These are phyloP conservation scores for Wickerhamiella dianesei DNA, from an alignment of 805 yeast species.

Conservation along the genomic window DNA sequence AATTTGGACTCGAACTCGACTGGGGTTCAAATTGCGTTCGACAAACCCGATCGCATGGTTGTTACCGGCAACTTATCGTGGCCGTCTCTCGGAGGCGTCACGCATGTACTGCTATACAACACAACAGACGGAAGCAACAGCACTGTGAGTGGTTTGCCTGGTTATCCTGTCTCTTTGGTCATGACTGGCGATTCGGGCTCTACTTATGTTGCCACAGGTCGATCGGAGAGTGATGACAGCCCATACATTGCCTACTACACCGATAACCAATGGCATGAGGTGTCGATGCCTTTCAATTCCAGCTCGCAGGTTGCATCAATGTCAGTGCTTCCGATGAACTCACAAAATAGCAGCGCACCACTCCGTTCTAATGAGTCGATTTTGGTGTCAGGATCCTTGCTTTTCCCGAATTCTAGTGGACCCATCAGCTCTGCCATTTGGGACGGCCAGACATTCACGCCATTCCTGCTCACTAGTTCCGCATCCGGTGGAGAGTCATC, in stretches of 20 bases:
- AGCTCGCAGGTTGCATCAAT: background rate
- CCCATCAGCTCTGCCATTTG: background rate
- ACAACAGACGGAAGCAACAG: background rate
- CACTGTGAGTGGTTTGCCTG: background rate
- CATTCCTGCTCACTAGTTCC: background rate
- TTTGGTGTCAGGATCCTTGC: background rate
- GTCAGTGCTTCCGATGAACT: background rate
- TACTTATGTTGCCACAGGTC: background rate
- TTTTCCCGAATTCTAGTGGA: background rate
- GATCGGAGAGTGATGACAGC: background rate
- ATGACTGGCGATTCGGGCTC: background rate
- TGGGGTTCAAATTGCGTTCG: background rate
- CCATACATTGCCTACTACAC: background rate
- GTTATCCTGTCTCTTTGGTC: background rate
- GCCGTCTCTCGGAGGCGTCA: background rate
- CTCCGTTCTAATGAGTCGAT: background rate
- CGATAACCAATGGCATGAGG: background rate
- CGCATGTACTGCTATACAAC: background rate
- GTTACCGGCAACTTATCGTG: background rate
- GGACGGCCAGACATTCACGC: background rate
- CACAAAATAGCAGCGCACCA: background rate
- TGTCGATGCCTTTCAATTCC: background rate
- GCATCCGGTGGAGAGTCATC: background rate
- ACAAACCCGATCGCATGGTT: background rate
- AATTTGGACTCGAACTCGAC: constrained; percentile 1